phyloP scores from a whole-genome alignment of 345 rosid genomes.

The Brassica nigra region DNA sequence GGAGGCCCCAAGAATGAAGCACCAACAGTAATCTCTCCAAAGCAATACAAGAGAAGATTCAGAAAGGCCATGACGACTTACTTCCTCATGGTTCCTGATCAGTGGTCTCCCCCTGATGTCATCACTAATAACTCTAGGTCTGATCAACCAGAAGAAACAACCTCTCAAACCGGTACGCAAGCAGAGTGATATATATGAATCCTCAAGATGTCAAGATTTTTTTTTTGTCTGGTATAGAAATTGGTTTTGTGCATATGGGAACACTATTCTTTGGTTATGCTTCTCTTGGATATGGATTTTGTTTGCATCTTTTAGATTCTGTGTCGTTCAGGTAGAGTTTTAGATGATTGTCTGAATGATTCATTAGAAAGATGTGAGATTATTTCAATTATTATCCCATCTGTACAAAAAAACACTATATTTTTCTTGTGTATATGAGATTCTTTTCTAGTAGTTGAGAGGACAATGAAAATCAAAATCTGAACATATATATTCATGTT shows the following conservation, averaged over 20 bases:
- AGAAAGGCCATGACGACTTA: conserved; percentile 94
- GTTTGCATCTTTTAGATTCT: conserved; percentile 29
- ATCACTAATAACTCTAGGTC: conserved; percentile 56
- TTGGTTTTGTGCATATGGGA: conserved; percentile 23
- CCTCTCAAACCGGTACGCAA: conserved; percentile 45
- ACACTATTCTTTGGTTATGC: conserved; percentile 47
- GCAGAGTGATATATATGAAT: conserved; percentile 43
- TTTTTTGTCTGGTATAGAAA: conserved; percentile 26
- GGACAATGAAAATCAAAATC: conserved; percentile 30
- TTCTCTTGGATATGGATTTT: conserved; percentile 1
- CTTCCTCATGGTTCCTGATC: conserved; percentile 95
- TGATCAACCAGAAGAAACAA: conserved; percentile 61
- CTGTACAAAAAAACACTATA: conserved; percentile 42
- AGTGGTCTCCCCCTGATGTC: conserved; percentile 73
- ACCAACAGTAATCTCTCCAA: conserved; percentile 94
- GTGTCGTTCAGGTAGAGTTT: conserved; percentile 15
- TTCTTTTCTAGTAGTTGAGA: conserved; percentile 4
- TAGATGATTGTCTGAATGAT: conserved; percentile 46
- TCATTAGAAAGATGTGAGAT: conserved; percentile 47
- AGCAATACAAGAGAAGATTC: conserved; percentile 92
- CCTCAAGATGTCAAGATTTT: background rate
- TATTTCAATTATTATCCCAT: conserved; percentile 44
- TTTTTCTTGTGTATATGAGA: conserved; percentile 29
- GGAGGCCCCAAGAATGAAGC: conserved; percentile 81
- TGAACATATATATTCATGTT: conserved; percentile 22